Percentiles rank a stretch among this genome's conserved stretches.
Evolutionary conservation across 768 basidiomycete genomes (phyloP).

Genomic region (Multifurca ochricompacta): DNA sequence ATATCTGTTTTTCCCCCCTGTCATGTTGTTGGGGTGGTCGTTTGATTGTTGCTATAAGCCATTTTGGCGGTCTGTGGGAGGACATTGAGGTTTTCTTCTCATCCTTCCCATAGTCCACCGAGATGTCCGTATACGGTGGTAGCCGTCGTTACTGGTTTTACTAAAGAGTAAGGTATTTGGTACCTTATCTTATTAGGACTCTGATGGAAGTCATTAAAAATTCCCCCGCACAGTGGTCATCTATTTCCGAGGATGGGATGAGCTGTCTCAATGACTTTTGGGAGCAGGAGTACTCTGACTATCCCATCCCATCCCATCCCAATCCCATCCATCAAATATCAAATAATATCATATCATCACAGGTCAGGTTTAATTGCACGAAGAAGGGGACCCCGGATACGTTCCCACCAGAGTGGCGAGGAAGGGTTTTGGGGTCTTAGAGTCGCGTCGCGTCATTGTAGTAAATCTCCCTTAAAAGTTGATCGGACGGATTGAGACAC

Average conservation of each 20-base stretch:
- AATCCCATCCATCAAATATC: too few relatives aligned
- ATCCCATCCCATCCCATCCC: too few relatives aligned
- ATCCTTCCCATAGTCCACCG: conserved; percentile 12
- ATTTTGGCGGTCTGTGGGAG: background rate
- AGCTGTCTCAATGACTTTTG: background rate
- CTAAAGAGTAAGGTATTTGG: background rate
- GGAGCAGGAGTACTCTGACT: too few relatives aligned
- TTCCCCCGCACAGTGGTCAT: background rate
- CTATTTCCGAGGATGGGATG: conserved; percentile 1
- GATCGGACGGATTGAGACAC: too few relatives aligned
- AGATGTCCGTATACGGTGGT: conserved; percentile 3
- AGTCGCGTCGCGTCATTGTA: too few relatives aligned
- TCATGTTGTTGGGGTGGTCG: conserved; percentile 12
- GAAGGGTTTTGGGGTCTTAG: too few relatives aligned
- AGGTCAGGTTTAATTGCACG: background rate
- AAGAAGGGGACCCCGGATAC: background rate
- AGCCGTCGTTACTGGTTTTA: too few relatives aligned
- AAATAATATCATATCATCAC: too few relatives aligned
- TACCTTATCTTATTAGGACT: conserved; percentile 10
- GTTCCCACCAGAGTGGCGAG: background rate
- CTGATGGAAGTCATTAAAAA: background rate
- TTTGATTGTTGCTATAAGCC: background rate
- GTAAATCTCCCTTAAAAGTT: too few relatives aligned
- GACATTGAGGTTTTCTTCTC: conserved; percentile 7
- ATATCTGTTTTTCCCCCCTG: background rate